Evolutionary conservation across 371 early-diverging fungal species (phyloP).

Genomic region (Lichtheimia corymbifera): DNA sequence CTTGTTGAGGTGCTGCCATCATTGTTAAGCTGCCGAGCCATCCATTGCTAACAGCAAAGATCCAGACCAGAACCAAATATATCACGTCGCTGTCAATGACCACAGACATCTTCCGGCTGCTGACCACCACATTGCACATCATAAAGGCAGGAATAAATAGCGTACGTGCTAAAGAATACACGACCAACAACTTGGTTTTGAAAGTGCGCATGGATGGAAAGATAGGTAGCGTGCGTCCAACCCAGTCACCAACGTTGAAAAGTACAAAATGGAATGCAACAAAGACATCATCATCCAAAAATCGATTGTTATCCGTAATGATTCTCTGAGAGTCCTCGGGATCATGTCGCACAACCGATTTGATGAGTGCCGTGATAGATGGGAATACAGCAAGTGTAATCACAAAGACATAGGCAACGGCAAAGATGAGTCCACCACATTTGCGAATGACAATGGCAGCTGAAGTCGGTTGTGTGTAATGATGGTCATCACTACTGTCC

Average conservation of each 20-base stretch:
- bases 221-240: conserved; percentile 62
- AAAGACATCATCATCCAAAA: conserved; percentile 64
- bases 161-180: conserved; percentile 51
- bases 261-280: conserved; percentile 75
- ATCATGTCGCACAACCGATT: conserved; percentile 45
- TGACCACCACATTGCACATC: conserved; percentile 63
- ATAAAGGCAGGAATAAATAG: conserved; percentile 73
- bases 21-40: conserved; percentile 72
- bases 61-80: conserved; percentile 60
- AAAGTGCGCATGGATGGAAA: conserved; percentile 32
- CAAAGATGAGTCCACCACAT: conserved; percentile 46
- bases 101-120: conserved; percentile 46
- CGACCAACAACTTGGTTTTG: conserved; percentile 42
- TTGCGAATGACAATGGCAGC: conserved; percentile 25
- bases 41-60: conserved; percentile 73
- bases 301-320: conserved; percentile 19
- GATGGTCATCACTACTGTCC: conserved; percentile 3
- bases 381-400: conserved; percentile 79
- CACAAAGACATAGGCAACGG: conserved; percentile 61
- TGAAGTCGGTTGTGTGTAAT: not conserved
- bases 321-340: conserved; percentile 16
- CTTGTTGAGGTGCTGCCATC: conserved; percentile 71
- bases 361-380: conserved; percentile 72
- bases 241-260: conserved; percentile 78
- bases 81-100: conserved; percentile 61